Base-by-base conservation (phyloP, 768 basidiomycete species). In the Epithele typhae region DNA sequence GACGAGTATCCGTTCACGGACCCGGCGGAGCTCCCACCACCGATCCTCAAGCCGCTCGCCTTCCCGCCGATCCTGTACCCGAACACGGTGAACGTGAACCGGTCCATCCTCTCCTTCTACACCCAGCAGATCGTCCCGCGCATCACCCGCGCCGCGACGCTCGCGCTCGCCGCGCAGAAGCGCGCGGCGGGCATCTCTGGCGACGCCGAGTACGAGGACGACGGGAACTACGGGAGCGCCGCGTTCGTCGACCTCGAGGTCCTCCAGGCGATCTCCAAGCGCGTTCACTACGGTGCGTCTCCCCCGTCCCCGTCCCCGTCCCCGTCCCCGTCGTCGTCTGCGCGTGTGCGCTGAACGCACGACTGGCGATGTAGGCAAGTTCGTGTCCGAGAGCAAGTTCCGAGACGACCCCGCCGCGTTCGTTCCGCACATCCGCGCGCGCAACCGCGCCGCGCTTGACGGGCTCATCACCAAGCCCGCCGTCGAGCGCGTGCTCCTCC, bases 311-410 rank as follows among this genome's bases (percentile, higher is more conserved):
- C 7, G 8, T 8, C 34, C 38, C 25, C 30, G 21, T 19, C 15
- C 40, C 21, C 30, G 11, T 9, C 33, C 24, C 14, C 12, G 40
- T n/a, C 40, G 39, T 27, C 15, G 18, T 36, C 23, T 41, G 17
- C 36, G 18, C 6, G 4, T 15, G 23, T 33, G 33, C 22, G 37
- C 53, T 47, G 27, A 56, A 42, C 49, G 23, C 37, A 21, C 24
- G 18, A 3, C 24, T 25, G 22, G 14, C 30, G 4, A 21, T 17
- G 27, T 52, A 99, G 95, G 96, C 47, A 98, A 97, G 75, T 99
- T 99, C 64, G 96, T 99, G 5, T 92, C 94, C 4, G 96, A 99
- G 68, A 89, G 90, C 22, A 99, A 99, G 64, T 99, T 99, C 72
- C 63, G 76, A n/a, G 77, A 81, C 24, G 73, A 89, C 51, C 95